Evolutionary conservation across 305 asterid genomes (phyloP).

Genomic region (Solanum hybrid): DNA sequence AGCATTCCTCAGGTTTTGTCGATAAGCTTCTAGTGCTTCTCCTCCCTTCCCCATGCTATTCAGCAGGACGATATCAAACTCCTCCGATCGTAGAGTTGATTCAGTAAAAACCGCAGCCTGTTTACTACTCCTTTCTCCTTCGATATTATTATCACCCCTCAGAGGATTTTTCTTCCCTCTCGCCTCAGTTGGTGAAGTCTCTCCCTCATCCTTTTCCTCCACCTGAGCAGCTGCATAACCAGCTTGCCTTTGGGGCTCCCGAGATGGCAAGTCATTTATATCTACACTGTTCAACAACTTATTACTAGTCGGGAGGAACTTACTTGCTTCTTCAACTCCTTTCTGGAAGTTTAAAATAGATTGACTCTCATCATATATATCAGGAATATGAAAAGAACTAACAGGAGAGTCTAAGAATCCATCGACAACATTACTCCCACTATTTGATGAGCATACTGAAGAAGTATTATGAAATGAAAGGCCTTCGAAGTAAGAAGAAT

Average conservation of each 20-base stretch:
- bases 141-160: constrained; percentile 3
- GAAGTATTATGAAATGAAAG: constrained; percentile 4
- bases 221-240: constrained; percentile 5
- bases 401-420: constrained; percentile 42
- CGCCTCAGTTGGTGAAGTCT: constrained; percentile 1
- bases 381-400: constrained; percentile 33
- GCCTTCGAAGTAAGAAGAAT: constrained; percentile 5
- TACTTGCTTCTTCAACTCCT: constrained; percentile 60
- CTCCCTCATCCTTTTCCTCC: constrained; percentile 13
- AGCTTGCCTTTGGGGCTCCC: constrained; percentile 7
- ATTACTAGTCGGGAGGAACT: constrained; percentile 32
- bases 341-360: constrained; percentile 38
- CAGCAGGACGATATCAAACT: constrained; percentile 46
- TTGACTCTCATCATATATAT: constrained; percentile 27
- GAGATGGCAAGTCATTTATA: constrained; percentile 4
- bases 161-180: constrained; percentile 19
- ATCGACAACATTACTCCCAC: constrained; percentile 24
- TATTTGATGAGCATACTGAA: constrained; percentile 24
- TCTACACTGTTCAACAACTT: constrained; percentile 19
- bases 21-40: constrained; percentile 35
- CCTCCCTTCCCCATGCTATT: constrained; percentile 27
- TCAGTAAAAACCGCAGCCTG: constrained; percentile 22
- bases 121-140: constrained; percentile 17
- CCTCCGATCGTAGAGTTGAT: constrained; percentile 25
- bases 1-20: constrained; percentile 23